These are phyloP conservation scores for Trichoderma simmonsii DNA, from an alignment of 2,329 filamentous ascomycete species.

Conservation along the genomic window DNA sequence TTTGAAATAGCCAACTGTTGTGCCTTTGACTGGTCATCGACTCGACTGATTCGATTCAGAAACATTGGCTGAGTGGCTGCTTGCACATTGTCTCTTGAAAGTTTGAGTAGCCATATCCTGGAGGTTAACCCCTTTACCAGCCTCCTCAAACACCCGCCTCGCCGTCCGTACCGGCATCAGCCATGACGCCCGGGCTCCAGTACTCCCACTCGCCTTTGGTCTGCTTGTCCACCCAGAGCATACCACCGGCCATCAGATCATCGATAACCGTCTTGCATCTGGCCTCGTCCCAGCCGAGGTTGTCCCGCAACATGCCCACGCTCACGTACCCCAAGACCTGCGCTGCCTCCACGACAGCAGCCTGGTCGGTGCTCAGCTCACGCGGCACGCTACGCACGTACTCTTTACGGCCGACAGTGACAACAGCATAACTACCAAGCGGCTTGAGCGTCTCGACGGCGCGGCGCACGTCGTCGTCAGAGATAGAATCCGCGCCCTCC, in stretches of 20 bases:
- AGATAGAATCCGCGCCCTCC: conserved; percentile 74
- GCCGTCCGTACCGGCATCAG: conserved; percentile 35
- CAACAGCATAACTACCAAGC: conserved; percentile 80
- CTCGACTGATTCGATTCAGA: neutral
- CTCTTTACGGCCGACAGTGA: conserved; percentile 76
- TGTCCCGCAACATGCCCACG: conserved; percentile 81
- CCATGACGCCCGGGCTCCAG: conserved; percentile 80
- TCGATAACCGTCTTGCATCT: conserved; percentile 87
- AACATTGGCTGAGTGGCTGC: neutral
- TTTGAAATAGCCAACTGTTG: neutral
- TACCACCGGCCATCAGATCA: conserved; percentile 80
- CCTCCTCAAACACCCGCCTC: neutral
- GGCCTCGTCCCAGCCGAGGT: conserved; percentile 80
- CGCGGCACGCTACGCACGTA: conserved; percentile 93
- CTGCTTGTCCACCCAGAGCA: conserved; percentile 93
- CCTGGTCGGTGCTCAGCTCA: conserved; percentile 92
- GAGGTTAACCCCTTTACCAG: neutral
- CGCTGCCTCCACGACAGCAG: conserved; percentile 84
- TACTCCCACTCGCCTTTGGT: conserved; percentile 80
- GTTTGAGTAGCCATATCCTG: neutral
- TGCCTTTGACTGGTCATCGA: neutral
- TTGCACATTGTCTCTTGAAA: neutral
- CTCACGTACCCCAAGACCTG: conserved; percentile 89
- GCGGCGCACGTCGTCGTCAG: conserved; percentile 88
- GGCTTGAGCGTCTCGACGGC: conserved; percentile 85